Base-by-base conservation (phyloP, 371 early-diverging fungal genomes). In the Capillidium rhysosporum region DNA sequence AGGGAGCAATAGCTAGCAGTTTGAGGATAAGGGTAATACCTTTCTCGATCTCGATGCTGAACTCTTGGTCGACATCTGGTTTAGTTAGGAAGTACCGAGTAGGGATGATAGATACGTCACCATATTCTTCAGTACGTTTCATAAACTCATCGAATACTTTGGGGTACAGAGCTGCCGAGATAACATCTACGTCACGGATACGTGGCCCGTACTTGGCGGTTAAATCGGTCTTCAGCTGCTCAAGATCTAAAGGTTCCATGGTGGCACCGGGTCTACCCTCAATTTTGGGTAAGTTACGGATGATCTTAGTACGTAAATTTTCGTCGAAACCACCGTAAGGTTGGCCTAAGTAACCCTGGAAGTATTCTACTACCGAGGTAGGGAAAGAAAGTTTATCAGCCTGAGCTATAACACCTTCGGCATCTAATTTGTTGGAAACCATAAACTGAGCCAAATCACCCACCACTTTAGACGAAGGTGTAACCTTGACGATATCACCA, bases 381-480 rank as follows among this genome's bases (percentile, higher is more conserved):
- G 95, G 95, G 81, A 94, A 92, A 30, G 85, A 84, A 24, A 92
- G 67, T 10, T 70, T 73, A 0, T 73, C 63, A 1, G 90, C 89
- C 40, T 75, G 73, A 49, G 80, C 81, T 51, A 71, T 57, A 2
- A 94, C 85, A 31, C 87, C 88, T 53, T 83, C 61, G 38, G 72
- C 80, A 1, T 62, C 65, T 45, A 92, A 64, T 31, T 77, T 72
- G 71, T 90, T 88, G 46, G 90, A 79, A 7, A 92, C 95, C 86
- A 94, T 85, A 61, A 94, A 91, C 66, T 94, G 95, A 45, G 95
- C 93, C 39, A 94, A 69, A 68, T 94, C 95, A 47, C 95, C 95
- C 9, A 94, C 92, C 18, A 94, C 95, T 71, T 94, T 94, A 63
- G 85, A 84, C 39, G 90, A 89, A 5, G 95, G 95, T 3, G 95